Evolutionary conservation across 768 basidiomycete species (phyloP).

Genomic region (Tulasnella sp.): DNA sequence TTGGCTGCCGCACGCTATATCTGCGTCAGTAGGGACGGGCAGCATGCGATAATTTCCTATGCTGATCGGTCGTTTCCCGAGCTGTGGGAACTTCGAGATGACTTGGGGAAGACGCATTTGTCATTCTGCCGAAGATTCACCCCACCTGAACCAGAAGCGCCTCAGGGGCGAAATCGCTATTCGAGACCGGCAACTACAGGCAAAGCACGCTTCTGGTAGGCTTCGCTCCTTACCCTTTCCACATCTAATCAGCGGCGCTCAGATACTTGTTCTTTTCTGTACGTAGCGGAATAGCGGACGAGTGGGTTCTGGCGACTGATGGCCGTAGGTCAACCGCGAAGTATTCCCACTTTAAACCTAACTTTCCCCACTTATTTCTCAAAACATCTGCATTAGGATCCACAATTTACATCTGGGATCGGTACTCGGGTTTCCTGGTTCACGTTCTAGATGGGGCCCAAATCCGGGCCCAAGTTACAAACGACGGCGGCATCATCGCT

Average conservation of each 20-base stretch:
- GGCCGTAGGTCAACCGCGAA: slow-evolving; percentile 44
- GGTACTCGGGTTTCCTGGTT: slow-evolving; percentile 65
- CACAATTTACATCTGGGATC: slow-evolving; percentile 83
- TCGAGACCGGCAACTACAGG: too few relatives aligned
- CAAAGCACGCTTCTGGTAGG: too few relatives aligned
- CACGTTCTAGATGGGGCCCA: slow-evolving; percentile 42
- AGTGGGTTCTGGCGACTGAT: slow-evolving; percentile 70
- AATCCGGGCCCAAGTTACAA: slow-evolving; percentile 39
- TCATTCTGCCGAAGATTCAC: too few relatives aligned
- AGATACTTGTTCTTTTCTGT: too few relatives aligned
- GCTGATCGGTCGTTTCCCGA: slow-evolving; percentile 74
- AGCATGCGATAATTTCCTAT: slow-evolving; percentile 65
- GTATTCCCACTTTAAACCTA: too few relatives aligned
- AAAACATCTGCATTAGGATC: slow-evolving; percentile 45
- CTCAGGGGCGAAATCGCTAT: too few relatives aligned
- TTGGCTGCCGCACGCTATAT: slow-evolving; percentile 70
- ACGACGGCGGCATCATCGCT: too few relatives aligned
- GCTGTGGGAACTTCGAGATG: slow-evolving; percentile 62
- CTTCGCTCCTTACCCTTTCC: too few relatives aligned
- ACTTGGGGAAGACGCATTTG: slow-evolving; percentile 33
- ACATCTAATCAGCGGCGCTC: too few relatives aligned
- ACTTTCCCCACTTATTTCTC: too few relatives aligned
- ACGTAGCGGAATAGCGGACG: slow-evolving; percentile 42
- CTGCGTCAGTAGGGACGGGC: slow-evolving; percentile 58
- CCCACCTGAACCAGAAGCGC: too few relatives aligned